These are phyloP conservation scores for Dichomitus squalens DNA, from an alignment of 1,284 basidiomycete genomes.

Conservation along the genomic window DNA sequence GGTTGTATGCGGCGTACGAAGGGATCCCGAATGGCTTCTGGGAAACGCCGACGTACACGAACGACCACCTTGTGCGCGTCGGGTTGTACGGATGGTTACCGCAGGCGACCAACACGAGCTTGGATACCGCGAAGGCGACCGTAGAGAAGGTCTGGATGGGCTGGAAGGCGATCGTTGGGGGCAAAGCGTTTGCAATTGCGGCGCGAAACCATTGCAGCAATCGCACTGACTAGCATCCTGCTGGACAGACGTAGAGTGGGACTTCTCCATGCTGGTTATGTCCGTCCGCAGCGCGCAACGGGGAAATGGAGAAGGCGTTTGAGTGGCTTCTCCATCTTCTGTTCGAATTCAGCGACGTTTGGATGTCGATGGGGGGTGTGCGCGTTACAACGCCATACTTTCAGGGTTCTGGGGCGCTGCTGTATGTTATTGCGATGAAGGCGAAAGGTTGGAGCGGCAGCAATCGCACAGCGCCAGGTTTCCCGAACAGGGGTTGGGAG, in stretches of 20 bases:
- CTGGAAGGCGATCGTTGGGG: too few relatives aligned
- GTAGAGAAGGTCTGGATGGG: constrained; percentile 61
- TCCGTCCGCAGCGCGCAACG: constrained; percentile 58
- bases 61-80: constrained; percentile 59
- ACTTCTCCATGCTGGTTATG: constrained; percentile 65
- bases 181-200: too few relatives aligned
- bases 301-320: constrained; percentile 49
- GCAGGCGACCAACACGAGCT: constrained; percentile 37
- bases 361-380: constrained; percentile 59
- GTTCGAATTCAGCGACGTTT: constrained; percentile 60
- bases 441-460: constrained; percentile 57
- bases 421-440: constrained; percentile 60
- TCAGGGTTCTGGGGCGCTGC: constrained; percentile 53
- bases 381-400: constrained; percentile 64
- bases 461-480: constrained; percentile 44
- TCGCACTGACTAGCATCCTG: constrained; percentile 56
- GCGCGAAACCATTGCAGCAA: too few relatives aligned
- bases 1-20: constrained; percentile 57
- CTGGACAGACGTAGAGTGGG: constrained; percentile 50
- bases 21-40: constrained; percentile 55
- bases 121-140: constrained; percentile 28
- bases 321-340: constrained; percentile 57
- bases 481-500: constrained; percentile 49
- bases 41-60: constrained; percentile 50
- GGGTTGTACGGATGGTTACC: constrained; percentile 63